A percentile compares a stretch with the other conserved stretches of the same genome.
phyloP scores from a whole-genome alignment of 345 rosid genomes.

The Lumnitzera littorea region DNA sequence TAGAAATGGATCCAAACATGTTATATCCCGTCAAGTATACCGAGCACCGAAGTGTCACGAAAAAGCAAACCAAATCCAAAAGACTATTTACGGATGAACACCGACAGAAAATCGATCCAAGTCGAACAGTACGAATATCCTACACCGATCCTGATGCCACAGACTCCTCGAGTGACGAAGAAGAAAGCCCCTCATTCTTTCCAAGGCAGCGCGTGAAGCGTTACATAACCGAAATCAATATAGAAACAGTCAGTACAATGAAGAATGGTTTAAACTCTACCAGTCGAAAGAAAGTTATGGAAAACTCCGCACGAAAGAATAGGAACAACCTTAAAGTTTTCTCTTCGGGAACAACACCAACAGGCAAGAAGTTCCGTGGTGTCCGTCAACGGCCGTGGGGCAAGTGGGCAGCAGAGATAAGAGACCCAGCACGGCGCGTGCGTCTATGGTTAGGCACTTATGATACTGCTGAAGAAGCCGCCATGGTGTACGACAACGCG shows the following conservation, averaged over 20 bases:
- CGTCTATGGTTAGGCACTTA: constrained; percentile 91
- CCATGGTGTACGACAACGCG: constrained; percentile 84
- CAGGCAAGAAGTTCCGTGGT: constrained; percentile 68
- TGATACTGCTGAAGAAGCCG: constrained; percentile 93
- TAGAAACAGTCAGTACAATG: constrained; percentile 30
- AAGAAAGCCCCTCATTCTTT: constrained; percentile 18
- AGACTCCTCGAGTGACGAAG: constrained; percentile 90
- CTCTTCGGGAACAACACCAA: background rate
- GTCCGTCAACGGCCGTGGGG: constrained; percentile 98
- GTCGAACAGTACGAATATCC: constrained; percentile 40
- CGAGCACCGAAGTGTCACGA: constrained; percentile 41
- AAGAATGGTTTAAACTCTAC: background rate
- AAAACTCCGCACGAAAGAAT: constrained; percentile 1
- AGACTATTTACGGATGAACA: background rate
- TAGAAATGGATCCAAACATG: constrained; percentile 27
- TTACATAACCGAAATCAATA: constrained; percentile 56
- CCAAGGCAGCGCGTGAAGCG: constrained; percentile 50
- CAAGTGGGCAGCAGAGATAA: constrained; percentile 98
- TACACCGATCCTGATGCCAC: constrained; percentile 73
- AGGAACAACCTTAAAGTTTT: constrained; percentile 6
- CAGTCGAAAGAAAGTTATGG: constrained; percentile 21
- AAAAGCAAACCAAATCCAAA: constrained; percentile 28
- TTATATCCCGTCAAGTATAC: constrained; percentile 55
- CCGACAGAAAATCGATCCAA: constrained; percentile 3
- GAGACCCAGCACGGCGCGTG: constrained; percentile 82